Evolutionary conservation across 225 moss, liverwort and hornwort genomes (phyloP), one percentile per base, ranked within the genome.

Genomic region (Physcomitrellopsis africana): DNA sequence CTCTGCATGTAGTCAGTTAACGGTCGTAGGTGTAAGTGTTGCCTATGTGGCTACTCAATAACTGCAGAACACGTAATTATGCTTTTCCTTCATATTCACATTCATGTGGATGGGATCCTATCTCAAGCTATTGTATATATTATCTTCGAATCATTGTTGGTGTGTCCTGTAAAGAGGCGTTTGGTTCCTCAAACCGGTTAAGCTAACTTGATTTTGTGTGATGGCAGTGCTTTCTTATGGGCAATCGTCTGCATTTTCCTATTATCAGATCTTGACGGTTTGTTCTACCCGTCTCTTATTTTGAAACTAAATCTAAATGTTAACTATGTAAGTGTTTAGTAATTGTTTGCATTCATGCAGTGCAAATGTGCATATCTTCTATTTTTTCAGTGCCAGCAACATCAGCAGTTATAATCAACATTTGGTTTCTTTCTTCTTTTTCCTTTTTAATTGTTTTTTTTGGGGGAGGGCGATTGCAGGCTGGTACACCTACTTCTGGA

Each of bases 401-500:
- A 51, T 15, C 15, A n/a, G 7, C 5, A 51, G 15, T 15, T 15
- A 15, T 15, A n/a, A 51, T 15, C 1, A 17, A 15, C 16, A n/a
- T 52, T 5, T 52, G n/a, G n/a, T 16, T 52, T 52, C 52, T 17
- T 52, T 52, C 14, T 22, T 49, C 32, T 42, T n/a, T 55, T 70
- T n/a, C 22, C 32, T 37, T 37, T 37, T 7, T 37, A 37, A 37
- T 37, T 37, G 4, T 37, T 37, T 37, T n/a, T 4, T 4, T 37
- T 2, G 32, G 32, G 7, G 32, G 32, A 37, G 32, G 32, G 32
- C 32, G n/a, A 12, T 23, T 83, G 83, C 86, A 91, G 91, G 88
- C 24, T 91, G 91, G 91, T 86, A 80, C 76, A 86, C 86, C 3
- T 91, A 88, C 64, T 91, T 91, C 52, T 91, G 91, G 91, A 86